phyloP scores from a whole-genome alignment of 208 protist genomes.

The Trypanosoma cruzi region DNA sequence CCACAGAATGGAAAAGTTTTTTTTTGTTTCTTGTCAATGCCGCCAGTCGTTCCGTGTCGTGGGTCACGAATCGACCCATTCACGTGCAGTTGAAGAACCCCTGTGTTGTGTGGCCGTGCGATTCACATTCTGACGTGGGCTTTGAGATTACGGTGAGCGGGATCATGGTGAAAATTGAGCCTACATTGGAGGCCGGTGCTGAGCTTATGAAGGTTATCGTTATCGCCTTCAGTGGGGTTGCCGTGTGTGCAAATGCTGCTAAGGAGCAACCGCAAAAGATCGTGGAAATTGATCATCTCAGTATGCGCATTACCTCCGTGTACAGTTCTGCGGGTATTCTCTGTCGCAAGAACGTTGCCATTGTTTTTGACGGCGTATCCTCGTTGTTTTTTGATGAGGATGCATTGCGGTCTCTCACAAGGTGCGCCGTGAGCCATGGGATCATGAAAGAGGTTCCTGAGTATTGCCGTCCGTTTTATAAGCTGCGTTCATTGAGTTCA shows the following conservation, averaged over 20 bases:
- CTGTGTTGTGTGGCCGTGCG: constrained; percentile 44
- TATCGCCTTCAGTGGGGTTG: constrained; percentile 28
- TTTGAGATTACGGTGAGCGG: constrained; percentile 43
- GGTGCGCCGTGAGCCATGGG: constrained; percentile 55
- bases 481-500: constrained; percentile 33
- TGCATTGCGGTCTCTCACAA: constrained; percentile 43
- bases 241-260: constrained; percentile 26
- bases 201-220: constrained; percentile 52
- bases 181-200: constrained; percentile 29
- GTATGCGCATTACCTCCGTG: constrained; percentile 54
- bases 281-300: constrained; percentile 31
- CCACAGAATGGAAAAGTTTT: constrained; percentile 24
- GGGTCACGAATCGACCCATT: constrained; percentile 67
- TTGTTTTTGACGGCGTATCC: constrained; percentile 39
- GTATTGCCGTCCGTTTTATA: constrained; percentile 58
- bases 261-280: constrained; percentile 16
- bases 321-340: constrained; percentile 38
- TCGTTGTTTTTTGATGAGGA: constrained; percentile 45
- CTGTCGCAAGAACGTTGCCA: constrained; percentile 55
- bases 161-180: constrained; percentile 51
- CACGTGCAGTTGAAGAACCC: constrained; percentile 49
- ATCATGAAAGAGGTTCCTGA: constrained; percentile 44
- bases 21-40: constrained; percentile 48
- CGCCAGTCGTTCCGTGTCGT: constrained; percentile 54
- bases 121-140: constrained; percentile 35